Conservation (phyloP, 805 yeast species). For the Groenewaldozyma salmanticensis region DNA sequence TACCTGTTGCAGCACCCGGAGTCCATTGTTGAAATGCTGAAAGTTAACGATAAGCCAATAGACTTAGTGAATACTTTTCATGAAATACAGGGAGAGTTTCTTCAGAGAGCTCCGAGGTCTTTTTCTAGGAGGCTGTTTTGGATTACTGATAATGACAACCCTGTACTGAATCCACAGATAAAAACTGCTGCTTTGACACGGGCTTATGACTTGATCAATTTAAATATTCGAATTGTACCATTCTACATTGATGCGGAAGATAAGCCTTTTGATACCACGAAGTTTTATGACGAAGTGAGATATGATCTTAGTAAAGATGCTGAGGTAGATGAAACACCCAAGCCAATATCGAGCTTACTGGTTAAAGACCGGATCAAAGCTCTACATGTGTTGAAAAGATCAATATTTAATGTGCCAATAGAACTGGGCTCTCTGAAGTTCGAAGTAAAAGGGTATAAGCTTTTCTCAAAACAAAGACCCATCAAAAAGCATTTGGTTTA, state of each 20-base stretch:
- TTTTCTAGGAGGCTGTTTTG: constrained; percentile 53
- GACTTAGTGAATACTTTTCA: constrained; percentile 39
- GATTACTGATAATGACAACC: constrained; percentile 68
- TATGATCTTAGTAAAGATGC: constrained; percentile 3
- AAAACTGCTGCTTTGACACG: constrained; percentile 40
- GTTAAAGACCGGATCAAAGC: constrained; percentile 33
- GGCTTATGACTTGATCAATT: constrained; percentile 50
- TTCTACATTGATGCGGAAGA: constrained; percentile 40
- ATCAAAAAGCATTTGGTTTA: constrained; percentile 44
- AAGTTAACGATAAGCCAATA: constrained; percentile 15
- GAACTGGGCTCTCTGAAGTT: constrained; percentile 47
- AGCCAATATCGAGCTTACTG: constrained; percentile 14
- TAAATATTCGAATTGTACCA: constrained; percentile 48
- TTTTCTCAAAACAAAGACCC: constrained; percentile 46
- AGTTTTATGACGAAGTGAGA: constrained; percentile 43
- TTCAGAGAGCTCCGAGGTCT: constrained; percentile 30
- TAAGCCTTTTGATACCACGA: constrained; percentile 34
- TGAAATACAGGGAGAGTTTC: constrained; percentile 23
- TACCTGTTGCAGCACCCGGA: constrained; percentile 39
- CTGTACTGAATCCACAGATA: constrained; percentile 35
- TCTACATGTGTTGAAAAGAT: constrained; percentile 52
- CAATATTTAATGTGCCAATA: constrained; percentile 53
- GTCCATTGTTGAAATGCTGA: constrained; percentile 10
- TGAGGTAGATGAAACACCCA: constrained; percentile 26
- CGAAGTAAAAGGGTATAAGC: constrained; percentile 62